These are phyloP conservation scores for Pichia kudriavzevii DNA, from an alignment of 1,139 yeast genomes.

Conservation along the genomic window DNA sequence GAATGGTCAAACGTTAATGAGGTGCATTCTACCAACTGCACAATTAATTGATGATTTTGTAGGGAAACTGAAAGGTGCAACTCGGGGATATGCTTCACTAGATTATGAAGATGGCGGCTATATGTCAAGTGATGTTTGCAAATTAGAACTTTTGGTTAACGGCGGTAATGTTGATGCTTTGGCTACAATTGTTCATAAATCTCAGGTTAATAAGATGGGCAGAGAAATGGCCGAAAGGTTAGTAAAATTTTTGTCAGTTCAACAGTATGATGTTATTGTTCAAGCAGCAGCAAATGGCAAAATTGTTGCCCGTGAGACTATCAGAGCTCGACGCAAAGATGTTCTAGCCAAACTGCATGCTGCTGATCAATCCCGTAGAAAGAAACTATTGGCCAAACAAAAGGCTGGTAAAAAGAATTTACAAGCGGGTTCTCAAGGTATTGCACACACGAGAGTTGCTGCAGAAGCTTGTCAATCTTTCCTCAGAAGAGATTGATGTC, in stretches of 20 bases:
- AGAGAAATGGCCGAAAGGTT: constrained; percentile 77
- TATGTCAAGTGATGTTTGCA: constrained; percentile 69
- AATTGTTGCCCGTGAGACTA: constrained; percentile 85
- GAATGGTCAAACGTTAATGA: constrained; percentile 75
- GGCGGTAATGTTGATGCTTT: constrained; percentile 89
- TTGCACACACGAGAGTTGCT: constrained; percentile 67
- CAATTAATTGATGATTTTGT: constrained; percentile 92
- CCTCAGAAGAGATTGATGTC: constrained; percentile 28
- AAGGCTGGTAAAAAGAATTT: constrained; percentile 88
- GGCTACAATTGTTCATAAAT: constrained; percentile 79
- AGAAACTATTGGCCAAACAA: constrained; percentile 80
- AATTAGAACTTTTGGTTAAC: constrained; percentile 82
- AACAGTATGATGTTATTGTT: constrained; percentile 84
- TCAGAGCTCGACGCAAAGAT: constrained; percentile 88
- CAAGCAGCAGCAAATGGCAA: constrained; percentile 85
- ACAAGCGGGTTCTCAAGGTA: constrained; percentile 72
- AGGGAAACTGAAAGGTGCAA: constrained; percentile 82
- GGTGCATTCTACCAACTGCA: constrained; percentile 76
- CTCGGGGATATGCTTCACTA: constrained; percentile 88
- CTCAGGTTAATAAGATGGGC: constrained; percentile 68
- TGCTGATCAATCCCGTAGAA: constrained; percentile 83
- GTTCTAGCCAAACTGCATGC: constrained; percentile 90
- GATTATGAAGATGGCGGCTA: constrained; percentile 96
- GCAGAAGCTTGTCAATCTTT: constrained; percentile 82
- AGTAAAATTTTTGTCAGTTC: constrained; percentile 70